A percentile compares a stretch with the other conserved stretches of the same genome.
Conservation (phyloP, 257 asterid species). For the Gentiana straminea region DNA sequence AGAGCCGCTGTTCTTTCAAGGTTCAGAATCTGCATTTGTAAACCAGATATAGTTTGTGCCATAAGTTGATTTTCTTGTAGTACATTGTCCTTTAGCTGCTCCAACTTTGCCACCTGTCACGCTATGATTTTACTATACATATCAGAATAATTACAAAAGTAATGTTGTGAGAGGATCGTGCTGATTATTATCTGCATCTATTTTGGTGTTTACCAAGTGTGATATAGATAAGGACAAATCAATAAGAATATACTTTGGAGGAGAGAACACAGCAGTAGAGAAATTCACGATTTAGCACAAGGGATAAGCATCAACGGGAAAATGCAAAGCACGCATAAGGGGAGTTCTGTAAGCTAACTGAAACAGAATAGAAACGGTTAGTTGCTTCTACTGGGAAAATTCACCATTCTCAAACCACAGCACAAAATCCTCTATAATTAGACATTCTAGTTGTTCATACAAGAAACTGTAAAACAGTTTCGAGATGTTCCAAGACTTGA, state of each 20-base stretch:
- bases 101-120: slow-evolving; percentile 69
- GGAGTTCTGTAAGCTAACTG: too few species aligned
- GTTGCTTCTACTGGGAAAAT: too few species aligned
- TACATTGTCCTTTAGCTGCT: slow-evolving; percentile 41
- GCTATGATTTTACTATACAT: slow-evolving; percentile 38
- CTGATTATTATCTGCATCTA: not conserved
- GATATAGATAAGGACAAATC: not conserved
- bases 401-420: too few species aligned
- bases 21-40: slow-evolving; percentile 41
- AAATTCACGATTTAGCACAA: too few species aligned
- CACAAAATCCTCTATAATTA: too few species aligned
- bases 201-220: not conserved
- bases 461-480: too few species aligned
- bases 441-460: too few species aligned
- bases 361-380: too few species aligned
- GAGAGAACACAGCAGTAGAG: not conserved
- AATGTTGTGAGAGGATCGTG: slow-evolving; percentile 1
- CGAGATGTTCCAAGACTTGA: too few species aligned
- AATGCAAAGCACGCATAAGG: too few species aligned
- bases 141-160: slow-evolving; percentile 31
- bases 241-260: not conserved
- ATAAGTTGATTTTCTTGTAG: slow-evolving; percentile 41
- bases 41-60: slow-evolving; percentile 32
- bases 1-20: slow-evolving; percentile 28
- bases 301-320: too few species aligned